These are phyloP conservation scores for Aspergillus campestris DNA, from an alignment of 495 filamentous ascomycete species.

Conservation along the genomic window DNA sequence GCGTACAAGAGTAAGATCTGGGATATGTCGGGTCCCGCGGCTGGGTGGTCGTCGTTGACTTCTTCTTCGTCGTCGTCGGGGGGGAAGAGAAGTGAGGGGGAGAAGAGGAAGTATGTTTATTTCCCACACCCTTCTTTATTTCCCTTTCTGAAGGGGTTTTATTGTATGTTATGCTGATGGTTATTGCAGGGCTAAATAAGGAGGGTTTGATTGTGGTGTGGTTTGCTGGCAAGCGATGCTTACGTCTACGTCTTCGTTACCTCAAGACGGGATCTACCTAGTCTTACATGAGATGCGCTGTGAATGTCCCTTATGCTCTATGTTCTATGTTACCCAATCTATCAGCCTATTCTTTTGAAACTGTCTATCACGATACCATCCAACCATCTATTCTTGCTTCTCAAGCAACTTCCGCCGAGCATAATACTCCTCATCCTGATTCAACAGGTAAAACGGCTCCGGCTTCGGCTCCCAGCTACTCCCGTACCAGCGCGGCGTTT, in stretches of 20 bases:
- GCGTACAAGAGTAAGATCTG: constrained; percentile 52
- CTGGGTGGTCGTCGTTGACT: constrained; percentile 10
- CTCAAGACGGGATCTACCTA: too few species aligned
- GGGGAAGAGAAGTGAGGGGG: constrained; percentile 30
- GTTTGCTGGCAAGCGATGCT: too few species aligned
- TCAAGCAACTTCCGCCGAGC: neutral
- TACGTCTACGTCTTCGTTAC: too few species aligned
- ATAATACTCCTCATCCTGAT: constrained; percentile 28
- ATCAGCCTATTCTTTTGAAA: too few species aligned
- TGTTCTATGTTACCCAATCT: neutral
- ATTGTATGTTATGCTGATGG: neutral
- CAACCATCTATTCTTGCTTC: too few species aligned
- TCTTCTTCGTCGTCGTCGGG: neutral
- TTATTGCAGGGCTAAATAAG: too few species aligned
- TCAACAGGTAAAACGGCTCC: constrained; percentile 20
- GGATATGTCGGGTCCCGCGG: constrained; percentile 30
- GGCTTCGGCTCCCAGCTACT: constrained; percentile 25
- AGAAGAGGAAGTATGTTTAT: constrained; percentile 8
- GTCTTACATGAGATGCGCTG: neutral
- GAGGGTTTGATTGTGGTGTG: too few species aligned
- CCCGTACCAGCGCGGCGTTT: constrained; percentile 26
- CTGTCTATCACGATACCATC: too few species aligned
- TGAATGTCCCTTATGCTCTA: neutral
- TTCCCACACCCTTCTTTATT: constrained; percentile 1
- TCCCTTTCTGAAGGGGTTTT: too few species aligned